Conservation (phyloP, 2,329 filamentous ascomycete species). For the Monosporascus sp. region DNA sequence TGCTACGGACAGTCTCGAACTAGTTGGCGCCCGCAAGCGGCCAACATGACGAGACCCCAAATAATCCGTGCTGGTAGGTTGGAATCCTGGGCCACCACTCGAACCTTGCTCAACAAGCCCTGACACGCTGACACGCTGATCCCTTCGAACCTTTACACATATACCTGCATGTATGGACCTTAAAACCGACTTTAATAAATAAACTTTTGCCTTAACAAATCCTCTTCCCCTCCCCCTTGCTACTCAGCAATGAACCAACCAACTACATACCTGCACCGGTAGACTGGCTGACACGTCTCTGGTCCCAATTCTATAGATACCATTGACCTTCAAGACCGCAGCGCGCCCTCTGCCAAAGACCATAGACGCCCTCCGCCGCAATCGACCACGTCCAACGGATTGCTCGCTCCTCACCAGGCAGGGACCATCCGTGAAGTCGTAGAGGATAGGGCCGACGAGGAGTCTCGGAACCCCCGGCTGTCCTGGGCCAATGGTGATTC, state of each 20-base stretch:
- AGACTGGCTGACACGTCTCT: slow-evolving; percentile 20
- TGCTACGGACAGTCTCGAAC: too few species aligned
- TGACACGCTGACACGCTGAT: background rate
- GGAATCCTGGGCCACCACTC: background rate
- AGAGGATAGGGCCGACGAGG: slow-evolving; percentile 70
- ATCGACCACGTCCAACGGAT: slow-evolving; percentile 36
- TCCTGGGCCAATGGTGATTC: slow-evolving; percentile 44
- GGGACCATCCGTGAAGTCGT: slow-evolving; percentile 76
- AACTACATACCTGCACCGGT: slow-evolving; percentile 10
- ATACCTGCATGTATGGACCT: background rate
- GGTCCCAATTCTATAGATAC: slow-evolving; percentile 59
- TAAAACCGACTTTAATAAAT: background rate
- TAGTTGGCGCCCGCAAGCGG: slow-evolving; percentile 11
- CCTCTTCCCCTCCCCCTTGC: slow-evolving; percentile 3
- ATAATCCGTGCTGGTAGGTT: slow-evolving; percentile 57
- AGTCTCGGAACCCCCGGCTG: slow-evolving; percentile 57
- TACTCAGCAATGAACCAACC: background rate
- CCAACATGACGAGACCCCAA: slow-evolving; percentile 53
- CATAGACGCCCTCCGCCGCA: slow-evolving; percentile 56
- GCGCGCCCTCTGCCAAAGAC: slow-evolving; percentile 77
- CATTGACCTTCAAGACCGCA: slow-evolving; percentile 85
- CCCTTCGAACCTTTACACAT: background rate
- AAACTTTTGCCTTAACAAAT: background rate
- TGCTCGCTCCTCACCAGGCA: slow-evolving; percentile 75
- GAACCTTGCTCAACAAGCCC: slow-evolving; percentile 1